These are phyloP conservation scores for Borovskyia barvae DNA, from an alignment of 208 protist species.

Conservation along the genomic window DNA sequence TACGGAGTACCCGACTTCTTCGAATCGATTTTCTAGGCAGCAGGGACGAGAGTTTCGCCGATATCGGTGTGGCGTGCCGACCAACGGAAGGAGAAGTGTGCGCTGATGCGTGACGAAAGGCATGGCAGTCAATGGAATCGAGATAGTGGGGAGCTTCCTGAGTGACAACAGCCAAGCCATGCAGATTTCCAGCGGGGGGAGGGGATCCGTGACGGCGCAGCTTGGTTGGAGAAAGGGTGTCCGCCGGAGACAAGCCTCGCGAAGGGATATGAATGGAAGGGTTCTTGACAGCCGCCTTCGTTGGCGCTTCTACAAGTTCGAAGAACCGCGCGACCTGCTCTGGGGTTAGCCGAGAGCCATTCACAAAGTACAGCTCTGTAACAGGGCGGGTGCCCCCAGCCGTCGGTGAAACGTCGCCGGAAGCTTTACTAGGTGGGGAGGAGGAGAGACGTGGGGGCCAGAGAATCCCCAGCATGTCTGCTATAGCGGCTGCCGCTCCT, in stretches of 20 bases:
- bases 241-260: not conserved
- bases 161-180: not conserved
- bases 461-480: too few relatives aligned
- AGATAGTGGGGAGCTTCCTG: slow-evolving; percentile 1
- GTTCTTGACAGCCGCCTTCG: too few relatives aligned
- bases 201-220: not conserved
- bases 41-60: slow-evolving; percentile 10
- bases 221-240: not conserved
- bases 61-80: slow-evolving; percentile 5
- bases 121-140: not conserved
- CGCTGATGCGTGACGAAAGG: too few relatives aligned
- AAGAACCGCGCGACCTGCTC: slow-evolving; percentile 50
- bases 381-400: not conserved
- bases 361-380: slow-evolving; percentile 50
- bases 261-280: not conserved
- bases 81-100: not conserved
- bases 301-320: slow-evolving; percentile 26
- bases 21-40: slow-evolving; percentile 24
- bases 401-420: too few relatives aligned
- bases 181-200: not conserved
- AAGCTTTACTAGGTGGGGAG: too few relatives aligned
- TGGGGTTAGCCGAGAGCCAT: slow-evolving; percentile 49
- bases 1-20: slow-evolving; percentile 46
- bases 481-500: too few relatives aligned
- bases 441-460: too few relatives aligned